Conservation (phyloP, 2,329 filamentous ascomycete species). For the Neonectria magnoliae region DNA sequence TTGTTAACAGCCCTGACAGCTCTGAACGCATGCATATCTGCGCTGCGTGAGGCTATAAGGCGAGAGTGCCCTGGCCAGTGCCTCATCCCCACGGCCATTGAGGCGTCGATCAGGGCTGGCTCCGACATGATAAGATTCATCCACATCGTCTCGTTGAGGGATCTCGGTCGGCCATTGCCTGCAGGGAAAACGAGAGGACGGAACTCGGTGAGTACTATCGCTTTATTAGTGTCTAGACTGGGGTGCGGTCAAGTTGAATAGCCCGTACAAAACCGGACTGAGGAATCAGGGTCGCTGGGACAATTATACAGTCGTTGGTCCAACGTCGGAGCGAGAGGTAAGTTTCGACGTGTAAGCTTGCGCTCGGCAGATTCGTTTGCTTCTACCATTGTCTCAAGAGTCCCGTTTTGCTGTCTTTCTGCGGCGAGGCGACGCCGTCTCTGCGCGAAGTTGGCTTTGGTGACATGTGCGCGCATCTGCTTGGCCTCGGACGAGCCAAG, state of each 20-base stretch:
- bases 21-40: slow-evolving; percentile 10
- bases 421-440: slow-evolving; percentile 25
- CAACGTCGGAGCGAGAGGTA: not conserved
- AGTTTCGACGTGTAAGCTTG: too few relatives aligned
- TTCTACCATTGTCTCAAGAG: accelerated
- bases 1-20: slow-evolving; percentile 32
- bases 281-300: not conserved
- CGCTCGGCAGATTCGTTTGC: not conserved
- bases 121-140: slow-evolving; percentile 31
- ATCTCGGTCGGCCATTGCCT: slow-evolving; percentile 4
- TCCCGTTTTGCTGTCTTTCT: not conserved
- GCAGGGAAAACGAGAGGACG: slow-evolving; percentile 29
- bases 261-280: slow-evolving; percentile 9
- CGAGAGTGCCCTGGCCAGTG: not conserved
- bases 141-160: slow-evolving; percentile 27
- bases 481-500: slow-evolving; percentile 23
- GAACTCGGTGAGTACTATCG: slow-evolving; percentile 26
- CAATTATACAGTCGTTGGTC: not conserved
- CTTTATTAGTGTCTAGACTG: not conserved
- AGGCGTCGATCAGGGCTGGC: slow-evolving; percentile 40
- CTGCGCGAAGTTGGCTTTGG: slow-evolving; percentile 30
- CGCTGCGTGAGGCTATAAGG: not conserved
- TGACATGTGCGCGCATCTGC: slow-evolving; percentile 34
- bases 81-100: slow-evolving; percentile 30
- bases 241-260: not conserved